phyloP scores from a whole-genome alignment of 1,284 basidiomycete species.

The Sporisorium iseilematis-ciliati region DNA sequence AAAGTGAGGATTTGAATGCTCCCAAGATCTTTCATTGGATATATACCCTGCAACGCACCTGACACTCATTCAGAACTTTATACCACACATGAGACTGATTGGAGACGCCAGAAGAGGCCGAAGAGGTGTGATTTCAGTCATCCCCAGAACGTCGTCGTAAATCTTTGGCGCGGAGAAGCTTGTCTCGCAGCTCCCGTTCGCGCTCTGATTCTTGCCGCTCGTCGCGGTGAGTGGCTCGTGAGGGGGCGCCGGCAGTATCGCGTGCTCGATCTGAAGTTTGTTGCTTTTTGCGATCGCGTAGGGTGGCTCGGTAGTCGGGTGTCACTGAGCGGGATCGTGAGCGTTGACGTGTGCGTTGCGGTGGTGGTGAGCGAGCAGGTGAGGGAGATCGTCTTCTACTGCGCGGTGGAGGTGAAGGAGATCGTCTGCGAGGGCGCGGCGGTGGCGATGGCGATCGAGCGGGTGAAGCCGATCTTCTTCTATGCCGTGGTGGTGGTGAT shows the following conservation, averaged over 20 bases:
- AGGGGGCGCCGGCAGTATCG: neutral
- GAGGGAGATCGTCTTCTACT: conserved; percentile 10
- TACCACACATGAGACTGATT: too few species aligned
- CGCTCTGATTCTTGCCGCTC: conserved; percentile 6
- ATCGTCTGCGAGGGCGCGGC: conserved; percentile 12
- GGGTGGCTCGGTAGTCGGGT: conserved; percentile 37
- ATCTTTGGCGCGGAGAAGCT: conserved; percentile 25
- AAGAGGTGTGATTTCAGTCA: neutral
- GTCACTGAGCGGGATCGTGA: conserved; percentile 34
- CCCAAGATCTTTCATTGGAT: conserved; percentile 34
- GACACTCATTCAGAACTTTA: neutral
- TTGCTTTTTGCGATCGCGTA: conserved; percentile 12
- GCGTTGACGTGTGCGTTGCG: neutral
- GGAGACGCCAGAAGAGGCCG: neutral
- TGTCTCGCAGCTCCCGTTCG: conserved; percentile 34
- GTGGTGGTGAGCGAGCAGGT: conserved; percentile 4
- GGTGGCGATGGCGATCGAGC: conserved; percentile 17
- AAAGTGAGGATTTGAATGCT: conserved; percentile 19
- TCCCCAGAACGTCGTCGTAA: neutral
- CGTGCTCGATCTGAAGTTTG: neutral
- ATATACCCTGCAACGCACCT: conserved; percentile 32
- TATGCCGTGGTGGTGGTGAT: neutral
- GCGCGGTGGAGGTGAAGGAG: conserved; percentile 8
- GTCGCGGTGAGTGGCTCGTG: neutral
- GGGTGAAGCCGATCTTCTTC: conserved; percentile 11